Evolutionary conservation across 352 stramenopile genomes (phyloP).

Genomic region (Phytophthora melonis): DNA sequence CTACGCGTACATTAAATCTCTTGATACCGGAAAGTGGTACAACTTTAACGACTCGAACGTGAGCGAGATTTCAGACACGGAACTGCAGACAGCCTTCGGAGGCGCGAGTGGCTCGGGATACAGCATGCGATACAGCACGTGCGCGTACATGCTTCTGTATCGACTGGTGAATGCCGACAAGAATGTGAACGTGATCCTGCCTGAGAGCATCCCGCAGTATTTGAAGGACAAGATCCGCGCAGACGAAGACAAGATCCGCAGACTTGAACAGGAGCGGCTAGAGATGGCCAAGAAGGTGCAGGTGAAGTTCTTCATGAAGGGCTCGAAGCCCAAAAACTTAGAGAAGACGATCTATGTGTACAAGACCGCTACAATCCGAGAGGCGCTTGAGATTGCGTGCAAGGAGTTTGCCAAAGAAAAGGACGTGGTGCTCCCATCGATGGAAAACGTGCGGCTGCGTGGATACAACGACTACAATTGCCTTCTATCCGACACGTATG

Average conservation of each 20-base stretch:
- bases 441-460: slow-evolving; percentile 70
- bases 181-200: slow-evolving; percentile 72
- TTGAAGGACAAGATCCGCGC: slow-evolving; percentile 71
- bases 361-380: slow-evolving; percentile 72
- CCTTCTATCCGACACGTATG: slow-evolving; percentile 71
- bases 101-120: slow-evolving; percentile 64
- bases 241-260: slow-evolving; percentile 69
- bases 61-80: slow-evolving; percentile 77
- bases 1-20: slow-evolving; percentile 94
- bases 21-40: slow-evolving; percentile 86
- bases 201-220: slow-evolving; percentile 72
- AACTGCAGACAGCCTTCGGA: slow-evolving; percentile 82
- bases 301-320: slow-evolving; percentile 86
- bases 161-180: slow-evolving; percentile 71
- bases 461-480: slow-evolving; percentile 85
- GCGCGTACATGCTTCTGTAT: slow-evolving; percentile 94
- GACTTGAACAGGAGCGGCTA: slow-evolving; percentile 68
- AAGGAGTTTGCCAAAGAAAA: slow-evolving; percentile 73
- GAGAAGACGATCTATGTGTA: slow-evolving; percentile 81
- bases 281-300: slow-evolving; percentile 83
- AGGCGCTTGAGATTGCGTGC: slow-evolving; percentile 53
- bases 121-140: slow-evolving; percentile 76
- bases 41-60: slow-evolving; percentile 91
- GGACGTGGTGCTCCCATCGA: slow-evolving; percentile 52
- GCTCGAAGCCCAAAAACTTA: slow-evolving; percentile 65